Conservation (phyloP, 2,329 filamentous ascomycete species). For the Aspergillus alliaceus region DNA sequence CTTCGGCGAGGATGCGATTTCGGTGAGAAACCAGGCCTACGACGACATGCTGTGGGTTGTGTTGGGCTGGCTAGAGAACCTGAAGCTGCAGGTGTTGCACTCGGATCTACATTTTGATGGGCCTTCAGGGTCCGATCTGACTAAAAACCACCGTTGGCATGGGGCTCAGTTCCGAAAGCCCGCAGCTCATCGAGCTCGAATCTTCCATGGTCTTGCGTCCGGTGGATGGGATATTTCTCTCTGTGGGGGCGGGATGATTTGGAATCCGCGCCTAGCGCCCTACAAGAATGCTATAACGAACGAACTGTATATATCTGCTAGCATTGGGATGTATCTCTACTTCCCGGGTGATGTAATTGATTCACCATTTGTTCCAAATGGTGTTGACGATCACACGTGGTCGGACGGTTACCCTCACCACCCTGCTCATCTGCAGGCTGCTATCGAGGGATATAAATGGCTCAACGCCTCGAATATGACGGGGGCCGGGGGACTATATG, state of each 20-base stretch:
- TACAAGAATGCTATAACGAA: conserved; percentile 99
- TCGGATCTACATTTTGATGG: conserved; percentile 59
- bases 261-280: conserved; percentile 75
- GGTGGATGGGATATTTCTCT: conserved; percentile 78
- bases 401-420: conserved; percentile 50
- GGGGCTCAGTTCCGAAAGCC: conserved; percentile 71
- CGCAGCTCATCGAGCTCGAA: conserved; percentile 77
- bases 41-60: conserved; percentile 97
- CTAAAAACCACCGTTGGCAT: conserved; percentile 59
- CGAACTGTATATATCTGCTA: conserved; percentile 81
- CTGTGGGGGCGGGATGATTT: conserved; percentile 86
- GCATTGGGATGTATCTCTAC: conserved; percentile 83
- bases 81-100: conserved; percentile 74
- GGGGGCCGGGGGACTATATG: conserved; percentile 71
- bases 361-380: conserved; percentile 60
- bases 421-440: conserved; percentile 68
- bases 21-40: conserved; percentile 74
- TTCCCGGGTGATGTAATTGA: conserved; percentile 78
- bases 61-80: conserved; percentile 81
- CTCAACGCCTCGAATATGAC: conserved; percentile 78
- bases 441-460: conserved; percentile 79
- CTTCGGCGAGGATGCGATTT: conserved; percentile 79
- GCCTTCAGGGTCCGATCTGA: conserved; percentile 19
- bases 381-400: conserved; percentile 24
- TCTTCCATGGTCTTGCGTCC: conserved; percentile 82